These are phyloP conservation scores for Tuber umbilicatum DNA, from an alignment of 495 filamentous ascomycete species.

Conservation along the genomic window DNA sequence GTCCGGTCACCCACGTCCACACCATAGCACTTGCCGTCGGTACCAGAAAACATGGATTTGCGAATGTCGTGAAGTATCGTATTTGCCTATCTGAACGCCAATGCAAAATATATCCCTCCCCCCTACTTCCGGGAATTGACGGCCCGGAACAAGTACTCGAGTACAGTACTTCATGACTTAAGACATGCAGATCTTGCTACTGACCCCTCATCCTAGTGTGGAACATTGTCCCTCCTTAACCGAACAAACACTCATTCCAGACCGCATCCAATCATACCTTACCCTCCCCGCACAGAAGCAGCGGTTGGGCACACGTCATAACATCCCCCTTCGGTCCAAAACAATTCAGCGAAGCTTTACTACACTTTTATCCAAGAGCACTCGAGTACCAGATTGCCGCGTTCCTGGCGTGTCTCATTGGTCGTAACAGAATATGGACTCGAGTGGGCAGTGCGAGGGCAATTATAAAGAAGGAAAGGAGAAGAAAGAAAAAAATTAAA, in stretches of 20 bases:
- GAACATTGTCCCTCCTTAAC: background rate
- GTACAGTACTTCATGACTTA: background rate
- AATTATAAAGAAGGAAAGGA: background rate
- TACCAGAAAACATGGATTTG: too few relatives aligned
- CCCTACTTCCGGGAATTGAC: too few relatives aligned
- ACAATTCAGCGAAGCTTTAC: background rate
- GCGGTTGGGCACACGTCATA: background rate
- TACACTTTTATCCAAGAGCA: background rate
- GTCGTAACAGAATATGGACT: background rate
- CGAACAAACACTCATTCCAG: background rate
- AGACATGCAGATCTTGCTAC: background rate
- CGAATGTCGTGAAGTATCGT: too few relatives aligned
- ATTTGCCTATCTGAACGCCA: too few relatives aligned
- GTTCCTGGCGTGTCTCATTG: background rate
- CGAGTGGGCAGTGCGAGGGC: background rate
- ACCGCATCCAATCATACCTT: background rate
- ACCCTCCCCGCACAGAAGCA: background rate
- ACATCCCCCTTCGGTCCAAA: background rate
- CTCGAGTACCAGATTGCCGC: background rate
- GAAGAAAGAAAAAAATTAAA: too few relatives aligned
- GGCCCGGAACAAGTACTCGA: too few relatives aligned
- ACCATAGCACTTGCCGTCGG: too few relatives aligned
- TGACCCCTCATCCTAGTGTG: background rate
- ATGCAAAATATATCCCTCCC: too few relatives aligned
- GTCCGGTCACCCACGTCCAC: too few relatives aligned